phyloP scores from a whole-genome alignment of 495 filamentous ascomycete genomes.

The Penicillium salamii region DNA sequence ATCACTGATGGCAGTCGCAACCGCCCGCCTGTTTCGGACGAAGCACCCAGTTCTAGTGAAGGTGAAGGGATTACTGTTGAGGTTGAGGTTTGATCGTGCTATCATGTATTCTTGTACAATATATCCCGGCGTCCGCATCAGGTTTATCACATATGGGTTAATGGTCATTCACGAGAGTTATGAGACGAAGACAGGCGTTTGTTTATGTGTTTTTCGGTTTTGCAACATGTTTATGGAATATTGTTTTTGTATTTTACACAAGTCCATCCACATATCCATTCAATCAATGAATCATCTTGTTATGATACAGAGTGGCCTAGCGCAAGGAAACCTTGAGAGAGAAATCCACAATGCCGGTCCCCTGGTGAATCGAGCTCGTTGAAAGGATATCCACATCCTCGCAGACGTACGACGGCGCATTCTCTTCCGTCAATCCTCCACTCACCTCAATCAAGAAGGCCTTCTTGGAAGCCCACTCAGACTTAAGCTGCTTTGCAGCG shows the following conservation, averaged over 20 bases:
- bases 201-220: neutral
- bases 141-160: constrained; percentile 15
- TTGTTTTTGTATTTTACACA: constrained; percentile 14
- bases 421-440: constrained; percentile 82
- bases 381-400: constrained; percentile 92
- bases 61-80: constrained; percentile 44
- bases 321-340: constrained; percentile 77
- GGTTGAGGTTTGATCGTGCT: constrained; percentile 37
- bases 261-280: constrained; percentile 11
- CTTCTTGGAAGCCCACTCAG: constrained; percentile 64
- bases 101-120: constrained; percentile 14
- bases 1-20: constrained; percentile 11
- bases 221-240: neutral
- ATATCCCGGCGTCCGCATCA: constrained; percentile 9
- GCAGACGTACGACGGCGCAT: constrained; percentile 76
- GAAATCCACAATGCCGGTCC: constrained; percentile 88
- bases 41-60: constrained; percentile 43
- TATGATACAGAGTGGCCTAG: constrained; percentile 18
- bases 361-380: constrained; percentile 95
- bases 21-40: constrained; percentile 20
- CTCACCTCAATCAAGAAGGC: constrained; percentile 85
- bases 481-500: constrained; percentile 69
- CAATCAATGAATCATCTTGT: constrained; percentile 2
- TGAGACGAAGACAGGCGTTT: constrained; percentile 11
- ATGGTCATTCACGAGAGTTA: constrained; percentile 21